Conservation (phyloP, 2,329 filamentous ascomycete genomes). For the Rutstroemia sp. region DNA sequence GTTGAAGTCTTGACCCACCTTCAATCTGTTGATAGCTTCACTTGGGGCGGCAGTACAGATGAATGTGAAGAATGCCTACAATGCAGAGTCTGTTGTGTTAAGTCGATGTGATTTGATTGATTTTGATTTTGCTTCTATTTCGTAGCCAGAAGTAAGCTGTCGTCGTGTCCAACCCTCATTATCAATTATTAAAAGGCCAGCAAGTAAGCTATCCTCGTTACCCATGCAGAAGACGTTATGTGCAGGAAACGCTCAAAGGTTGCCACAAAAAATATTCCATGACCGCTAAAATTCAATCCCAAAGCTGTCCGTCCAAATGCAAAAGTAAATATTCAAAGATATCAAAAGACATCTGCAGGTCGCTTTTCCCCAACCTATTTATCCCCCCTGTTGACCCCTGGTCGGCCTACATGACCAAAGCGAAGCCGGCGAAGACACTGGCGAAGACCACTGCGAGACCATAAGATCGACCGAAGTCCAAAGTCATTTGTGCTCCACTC, state of each 20-base stretch:
- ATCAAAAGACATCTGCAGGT: neutral
- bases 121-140: constrained; percentile 4
- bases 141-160: neutral
- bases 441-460: constrained; percentile 46
- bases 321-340: constrained; percentile 8
- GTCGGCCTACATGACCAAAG: constrained; percentile 39
- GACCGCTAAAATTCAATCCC: constrained; percentile 6
- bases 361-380: neutral
- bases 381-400: neutral
- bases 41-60: too few relatives aligned
- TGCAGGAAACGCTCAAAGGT: neutral
- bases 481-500: constrained; percentile 31
- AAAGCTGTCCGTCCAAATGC: constrained; percentile 16
- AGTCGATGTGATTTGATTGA: neutral
- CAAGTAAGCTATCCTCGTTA: neutral
- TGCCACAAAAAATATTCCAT: neutral
- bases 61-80: neutral
- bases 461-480: constrained; percentile 48
- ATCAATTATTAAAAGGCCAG: neutral
- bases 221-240: neutral
- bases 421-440: constrained; percentile 51
- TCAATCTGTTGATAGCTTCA: too few relatives aligned
- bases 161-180: neutral
- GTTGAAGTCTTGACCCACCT: too few relatives aligned
- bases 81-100: neutral